Base-by-base conservation (phyloP, 345 rosid genomes). In the Euphorbia tirucalli region DNA sequence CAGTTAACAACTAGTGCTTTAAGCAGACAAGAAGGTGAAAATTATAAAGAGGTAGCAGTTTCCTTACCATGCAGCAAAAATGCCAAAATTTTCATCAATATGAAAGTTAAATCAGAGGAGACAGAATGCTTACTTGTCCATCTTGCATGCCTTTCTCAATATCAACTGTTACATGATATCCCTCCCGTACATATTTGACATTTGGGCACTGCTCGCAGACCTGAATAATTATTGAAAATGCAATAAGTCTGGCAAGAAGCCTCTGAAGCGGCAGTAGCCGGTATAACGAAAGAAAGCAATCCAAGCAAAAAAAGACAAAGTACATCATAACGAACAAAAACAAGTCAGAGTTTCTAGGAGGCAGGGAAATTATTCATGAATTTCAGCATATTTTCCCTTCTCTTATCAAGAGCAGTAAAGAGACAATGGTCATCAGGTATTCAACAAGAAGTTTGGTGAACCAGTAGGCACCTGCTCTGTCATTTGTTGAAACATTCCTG, bases 401-500 rank as follows among this genome's bases (percentile, higher is more conserved):
- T 28, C 24, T 48, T 31, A 48, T 49, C 22, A 46, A 18, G 41
- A n/a, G 39, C 9, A 28, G 11, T 18, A 25, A 16, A 27, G 31
- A 54, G 6, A 61, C 25, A 10, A 50, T 25, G 46, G 30, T 30
- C 43, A 77, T 39, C 48, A 32, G 35, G 49, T 58, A 31, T 27
- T 58, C 43, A 10, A 64, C 15, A 16, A 37, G 48, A 28, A 28
- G 21, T 66, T 13, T 11, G 32, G 25, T 25, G 58, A 37, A 43
- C 58, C 1, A 65, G 21, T 7, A 1, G 16, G 44, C 77, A 92
- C 99, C 98, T 89, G 90, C 71, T 96, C 97, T 30, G 98, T 93
- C 98, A 93, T 96, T 82, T 96, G 99, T 75, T 96, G 99, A 83
- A 91, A 96, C 98, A 96, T 96, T 69, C 99, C 98, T 6, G 99